Evolutionary conservation across 768 basidiomycete species (phyloP).

Genomic region (Ramaria sp.): DNA sequence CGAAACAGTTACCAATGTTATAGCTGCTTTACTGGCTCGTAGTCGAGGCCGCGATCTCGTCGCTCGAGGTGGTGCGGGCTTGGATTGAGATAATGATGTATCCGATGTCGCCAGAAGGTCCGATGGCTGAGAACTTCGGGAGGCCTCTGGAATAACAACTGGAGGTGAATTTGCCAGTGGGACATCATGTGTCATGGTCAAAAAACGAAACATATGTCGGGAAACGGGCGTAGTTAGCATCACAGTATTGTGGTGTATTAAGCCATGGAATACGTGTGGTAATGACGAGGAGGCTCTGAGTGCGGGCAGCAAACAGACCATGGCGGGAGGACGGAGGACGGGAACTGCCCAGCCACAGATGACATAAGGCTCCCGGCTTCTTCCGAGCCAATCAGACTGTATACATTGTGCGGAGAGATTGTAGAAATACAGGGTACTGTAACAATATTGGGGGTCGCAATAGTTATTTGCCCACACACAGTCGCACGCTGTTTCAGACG

Average conservation of each 20-base stretch:
- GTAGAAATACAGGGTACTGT: too few relatives aligned
- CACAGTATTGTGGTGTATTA: background rate
- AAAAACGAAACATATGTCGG: background rate
- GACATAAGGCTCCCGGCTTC: background rate
- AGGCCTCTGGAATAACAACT: constrained; percentile 30
- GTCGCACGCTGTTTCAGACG: too few relatives aligned
- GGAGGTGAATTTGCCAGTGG: constrained; percentile 38
- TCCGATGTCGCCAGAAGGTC: constrained; percentile 31
- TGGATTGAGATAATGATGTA: constrained; percentile 50
- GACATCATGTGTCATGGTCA: constrained; percentile 3
- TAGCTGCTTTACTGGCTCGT: constrained; percentile 63
- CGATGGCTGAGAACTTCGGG: constrained; percentile 17
- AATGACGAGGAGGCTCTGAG: background rate
- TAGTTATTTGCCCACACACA: too few relatives aligned
- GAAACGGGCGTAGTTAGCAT: background rate
- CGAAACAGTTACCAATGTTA: constrained; percentile 50
- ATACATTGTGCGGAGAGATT: too few relatives aligned
- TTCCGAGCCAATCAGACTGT: background rate
- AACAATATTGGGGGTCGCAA: too few relatives aligned
- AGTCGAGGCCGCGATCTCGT: constrained; percentile 56
- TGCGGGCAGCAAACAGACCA: background rate
- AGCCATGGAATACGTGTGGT: background rate
- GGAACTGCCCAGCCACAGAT: background rate
- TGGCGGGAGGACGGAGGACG: background rate
- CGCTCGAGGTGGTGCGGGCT: constrained; percentile 57